Conservation (phyloP, 2,329 filamentous ascomycete species). For the Aspergillus piperis region DNA sequence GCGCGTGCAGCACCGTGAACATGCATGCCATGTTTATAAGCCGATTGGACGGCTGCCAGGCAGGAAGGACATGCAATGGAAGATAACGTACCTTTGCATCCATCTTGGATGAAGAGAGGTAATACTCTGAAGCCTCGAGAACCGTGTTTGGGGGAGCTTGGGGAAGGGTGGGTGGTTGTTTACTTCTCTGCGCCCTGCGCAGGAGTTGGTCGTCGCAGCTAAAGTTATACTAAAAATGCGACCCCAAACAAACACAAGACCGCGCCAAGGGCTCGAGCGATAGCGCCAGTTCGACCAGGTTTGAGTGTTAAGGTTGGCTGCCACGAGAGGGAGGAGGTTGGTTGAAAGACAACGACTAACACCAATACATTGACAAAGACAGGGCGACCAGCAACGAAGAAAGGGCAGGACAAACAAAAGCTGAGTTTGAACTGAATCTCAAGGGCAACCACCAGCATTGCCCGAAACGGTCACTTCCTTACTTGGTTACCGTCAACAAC, state of each 20-base stretch:
- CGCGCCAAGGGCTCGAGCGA: slow-evolving; percentile 18
- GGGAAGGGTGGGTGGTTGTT: slow-evolving; percentile 19
- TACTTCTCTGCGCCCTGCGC: slow-evolving; percentile 21
- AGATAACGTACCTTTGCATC: slow-evolving; percentile 50
- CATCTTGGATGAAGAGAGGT: slow-evolving; percentile 34
- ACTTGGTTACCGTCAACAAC: slow-evolving; percentile 28
- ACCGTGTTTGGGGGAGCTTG: slow-evolving; percentile 10
- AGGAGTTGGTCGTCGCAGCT: slow-evolving; percentile 19
- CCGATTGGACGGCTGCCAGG: background rate
- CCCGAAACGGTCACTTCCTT: slow-evolving; percentile 21
- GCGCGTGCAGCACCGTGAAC: slow-evolving; percentile 14
- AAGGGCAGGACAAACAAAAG: slow-evolving; percentile 9
- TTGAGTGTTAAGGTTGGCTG: slow-evolving; percentile 5
- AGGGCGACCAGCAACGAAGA: background rate
- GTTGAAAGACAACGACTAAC: slow-evolving; percentile 7
- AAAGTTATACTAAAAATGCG: slow-evolving; percentile 23
- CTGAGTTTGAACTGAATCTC: background rate
- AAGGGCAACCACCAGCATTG: slow-evolving; percentile 14
- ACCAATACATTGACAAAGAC: slow-evolving; percentile 7
- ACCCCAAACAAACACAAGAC: slow-evolving; percentile 27
- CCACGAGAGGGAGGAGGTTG: slow-evolving; percentile 17
- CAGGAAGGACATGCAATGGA: slow-evolving; percentile 13
- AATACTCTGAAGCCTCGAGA: slow-evolving; percentile 13
- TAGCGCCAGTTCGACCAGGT: slow-evolving; percentile 9
- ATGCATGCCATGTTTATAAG: background rate